Percentiles rank a stretch among this genome's conserved stretches.
These are phyloP conservation scores for Nannochloropsis salina DNA, from an alignment of 108 stramenopile genomes.

Conservation along the genomic window DNA sequence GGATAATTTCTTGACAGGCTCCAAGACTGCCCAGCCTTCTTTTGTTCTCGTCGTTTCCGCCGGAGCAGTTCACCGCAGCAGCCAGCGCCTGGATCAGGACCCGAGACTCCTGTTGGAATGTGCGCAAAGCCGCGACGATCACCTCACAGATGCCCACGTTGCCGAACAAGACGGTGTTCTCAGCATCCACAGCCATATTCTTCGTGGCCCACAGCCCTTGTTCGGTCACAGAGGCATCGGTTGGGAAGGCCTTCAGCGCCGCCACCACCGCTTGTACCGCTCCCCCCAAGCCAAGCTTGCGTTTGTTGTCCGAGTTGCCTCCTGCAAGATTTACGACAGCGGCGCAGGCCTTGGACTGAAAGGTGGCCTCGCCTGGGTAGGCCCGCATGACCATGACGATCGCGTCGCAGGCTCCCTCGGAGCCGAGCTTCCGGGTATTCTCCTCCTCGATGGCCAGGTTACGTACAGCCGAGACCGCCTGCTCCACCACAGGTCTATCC, in stretches of 20 bases:
- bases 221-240: neutral
- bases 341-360: neutral
- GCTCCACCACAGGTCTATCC: neutral
- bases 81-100: slow-evolving; percentile 9
- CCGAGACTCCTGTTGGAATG: neutral
- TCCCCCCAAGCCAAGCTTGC: slow-evolving; percentile 4
- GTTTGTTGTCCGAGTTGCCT: slow-evolving; percentile 16
- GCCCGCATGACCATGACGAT: slow-evolving; percentile 5
- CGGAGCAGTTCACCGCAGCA: neutral
- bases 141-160: neutral
- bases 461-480: neutral
- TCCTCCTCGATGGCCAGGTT: slow-evolving; percentile 10
- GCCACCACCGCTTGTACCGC: neutral
- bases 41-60: neutral
- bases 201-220: neutral
- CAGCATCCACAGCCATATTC: slow-evolving; percentile 4
- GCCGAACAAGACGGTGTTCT: slow-evolving; percentile 12
- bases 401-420: neutral
- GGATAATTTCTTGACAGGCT: neutral
- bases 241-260: slow-evolving; percentile 1
- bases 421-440: neutral
- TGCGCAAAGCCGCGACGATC: neutral
- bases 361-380: neutral
- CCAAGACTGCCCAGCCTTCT: neutral
- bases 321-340: neutral